Percentiles rank a stretch among this genome's conserved stretches.
Evolutionary conservation across 768 basidiomycete genomes (phyloP).

Genomic region (Amanita rubescens): DNA sequence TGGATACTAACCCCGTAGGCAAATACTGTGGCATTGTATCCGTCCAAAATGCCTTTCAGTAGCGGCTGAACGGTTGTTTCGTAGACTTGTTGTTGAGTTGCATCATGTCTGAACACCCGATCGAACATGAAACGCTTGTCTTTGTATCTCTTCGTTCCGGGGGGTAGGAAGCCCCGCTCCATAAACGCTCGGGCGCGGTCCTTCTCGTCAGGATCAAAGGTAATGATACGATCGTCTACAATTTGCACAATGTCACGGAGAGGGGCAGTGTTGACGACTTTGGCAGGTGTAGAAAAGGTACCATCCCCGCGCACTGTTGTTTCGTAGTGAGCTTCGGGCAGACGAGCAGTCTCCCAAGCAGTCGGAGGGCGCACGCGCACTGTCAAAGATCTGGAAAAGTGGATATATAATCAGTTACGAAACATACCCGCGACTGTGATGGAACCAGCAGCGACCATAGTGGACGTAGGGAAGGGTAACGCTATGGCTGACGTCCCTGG

Average conservation of each 20-base stretch:
- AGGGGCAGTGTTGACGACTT: slow-evolving; percentile 44
- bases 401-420: slow-evolving; percentile 9
- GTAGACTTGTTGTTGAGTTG: slow-evolving; percentile 83
- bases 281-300: slow-evolving; percentile 65
- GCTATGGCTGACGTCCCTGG: slow-evolving; percentile 11
- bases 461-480: slow-evolving; percentile 8
- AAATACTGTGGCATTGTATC: slow-evolving; percentile 96
- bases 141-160: slow-evolving; percentile 90
- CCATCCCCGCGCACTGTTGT: slow-evolving; percentile 75
- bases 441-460: slow-evolving; percentile 79
- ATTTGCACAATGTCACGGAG: slow-evolving; percentile 80
- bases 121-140: slow-evolving; percentile 98
- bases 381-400: slow-evolving; percentile 23
- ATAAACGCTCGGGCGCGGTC: slow-evolving; percentile 74
- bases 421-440: slow-evolving; percentile 76
- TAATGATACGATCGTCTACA: slow-evolving; percentile 89
- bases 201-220: slow-evolving; percentile 93
- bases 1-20: slow-evolving; percentile 83
- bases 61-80: slow-evolving; percentile 81
- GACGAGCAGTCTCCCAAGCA: slow-evolving; percentile 74
- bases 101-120: slow-evolving; percentile 76
- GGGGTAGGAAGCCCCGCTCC: slow-evolving; percentile 78
- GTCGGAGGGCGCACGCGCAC: slow-evolving; percentile 91
- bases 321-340: slow-evolving; percentile 71
- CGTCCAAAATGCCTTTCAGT: slow-evolving; percentile 79